Base-by-base conservation (phyloP, 306 rosid species). In the Gillenia trifoliata region DNA sequence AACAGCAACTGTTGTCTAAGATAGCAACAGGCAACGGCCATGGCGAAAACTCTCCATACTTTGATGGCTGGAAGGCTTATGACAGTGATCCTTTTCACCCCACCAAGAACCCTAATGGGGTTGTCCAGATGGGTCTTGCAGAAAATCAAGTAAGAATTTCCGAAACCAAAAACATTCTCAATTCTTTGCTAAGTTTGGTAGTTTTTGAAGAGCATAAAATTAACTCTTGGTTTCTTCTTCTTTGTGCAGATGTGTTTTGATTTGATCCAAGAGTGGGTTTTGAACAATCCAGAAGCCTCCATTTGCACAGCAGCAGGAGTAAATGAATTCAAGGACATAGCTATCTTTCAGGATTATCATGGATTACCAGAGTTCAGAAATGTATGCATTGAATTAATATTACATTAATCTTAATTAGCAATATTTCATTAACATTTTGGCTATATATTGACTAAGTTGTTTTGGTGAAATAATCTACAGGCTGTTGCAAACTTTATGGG, bases 51-150 rank as follows among this genome's bases (percentile, higher is more conserved):
- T 88, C 91, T 4, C 85, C 94, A 0, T 87, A 87, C 54, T 92
- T 92, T 65, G 96, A 88, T 56, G 98, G 98, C 1, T 92, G 98
- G 98, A 90, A 90, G 62, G 98, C 96, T 9, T 86, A 84, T 64
- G 89, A 92, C 8, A 43, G 34, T 15, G 78, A 92, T 28, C 98
- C 96, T 2, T 92, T 85, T 81, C 91, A 92, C 36, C 75, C 81
- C 49, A 84, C 67, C n/a, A 25, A 80, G 7, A 92, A 92, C 52
- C 85, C 84, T 63, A 11, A 78, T 28, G 98, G 98, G 3, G 96
- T 92, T 62, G 90, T 92, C 73, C 98, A 92, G 72, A 92, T 92
- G 98, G 98, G 96, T 36, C 87, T 92, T 5, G 98, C 96, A 52
- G 98, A 92, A 82, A 92, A 92, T 81, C 86, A 85, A 87, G 98